Percentiles rank a stretch among this genome's conserved stretches.
These are phyloP conservation scores for Colletotrichum musicola DNA, from an alignment of 2,329 filamentous ascomycete species.

Conservation along the genomic window DNA sequence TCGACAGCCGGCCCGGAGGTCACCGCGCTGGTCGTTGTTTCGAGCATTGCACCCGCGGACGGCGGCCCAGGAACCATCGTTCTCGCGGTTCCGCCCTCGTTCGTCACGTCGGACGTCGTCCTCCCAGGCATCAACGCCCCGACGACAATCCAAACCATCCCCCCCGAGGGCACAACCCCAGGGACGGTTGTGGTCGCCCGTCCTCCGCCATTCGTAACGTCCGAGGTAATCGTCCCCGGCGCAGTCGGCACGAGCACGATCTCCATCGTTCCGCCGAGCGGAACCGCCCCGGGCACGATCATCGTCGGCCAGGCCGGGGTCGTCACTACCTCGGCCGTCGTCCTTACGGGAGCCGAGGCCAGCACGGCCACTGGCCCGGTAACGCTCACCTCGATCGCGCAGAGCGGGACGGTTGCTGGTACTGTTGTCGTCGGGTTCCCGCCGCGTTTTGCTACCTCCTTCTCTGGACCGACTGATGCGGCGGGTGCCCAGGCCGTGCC, in stretches of 20 bases:
- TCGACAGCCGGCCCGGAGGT: background rate
- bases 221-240: background rate
- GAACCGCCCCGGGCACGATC: conserved; percentile 16
- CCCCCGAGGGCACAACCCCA: conserved; percentile 1
- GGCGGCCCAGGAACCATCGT: conserved; percentile 13
- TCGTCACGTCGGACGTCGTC: conserved; percentile 14
- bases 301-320: conserved; percentile 19
- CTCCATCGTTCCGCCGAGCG: conserved; percentile 22
- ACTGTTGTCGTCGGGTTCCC: conserved; percentile 18
- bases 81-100: background rate
- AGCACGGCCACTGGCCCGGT: conserved; percentile 5
- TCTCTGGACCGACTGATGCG: background rate
- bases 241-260: background rate
- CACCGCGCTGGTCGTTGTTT: background rate
- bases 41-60: conserved; percentile 5
- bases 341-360: background rate
- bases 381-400: conserved; percentile 17
- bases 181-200: conserved; percentile 32
- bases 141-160: conserved; percentile 21
- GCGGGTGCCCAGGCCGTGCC: background rate
- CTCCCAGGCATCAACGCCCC: background rate
- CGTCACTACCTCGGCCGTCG: conserved; percentile 20
- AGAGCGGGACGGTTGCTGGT: conserved; percentile 17
- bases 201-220: conserved; percentile 18
- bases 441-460: background rate